Evolutionary conservation across 2,329 filamentous ascomycete species (phyloP).

Genomic region (Geosmithia morbida): DNA sequence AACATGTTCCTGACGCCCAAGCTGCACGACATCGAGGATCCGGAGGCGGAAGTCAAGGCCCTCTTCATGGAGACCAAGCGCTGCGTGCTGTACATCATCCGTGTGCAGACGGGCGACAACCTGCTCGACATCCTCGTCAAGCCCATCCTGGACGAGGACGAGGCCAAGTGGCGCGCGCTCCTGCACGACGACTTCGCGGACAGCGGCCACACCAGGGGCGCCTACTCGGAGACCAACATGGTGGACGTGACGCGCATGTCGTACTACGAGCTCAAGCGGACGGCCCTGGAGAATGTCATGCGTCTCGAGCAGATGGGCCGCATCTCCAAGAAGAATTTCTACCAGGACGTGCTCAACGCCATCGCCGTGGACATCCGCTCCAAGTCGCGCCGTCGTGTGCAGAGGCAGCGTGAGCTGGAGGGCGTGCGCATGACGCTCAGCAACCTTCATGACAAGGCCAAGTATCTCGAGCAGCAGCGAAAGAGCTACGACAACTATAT

Average conservation of each 20-base stretch:
- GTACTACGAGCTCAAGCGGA: conserved; percentile 86
- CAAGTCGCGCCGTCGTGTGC: conserved; percentile 84
- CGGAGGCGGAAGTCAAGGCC: conserved; percentile 80
- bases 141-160: conserved; percentile 74
- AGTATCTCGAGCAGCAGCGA: conserved; percentile 85
- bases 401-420: conserved; percentile 83
- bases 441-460: conserved; percentile 73
- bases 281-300: conserved; percentile 87
- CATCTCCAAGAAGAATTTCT: conserved; percentile 81
- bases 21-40: conserved; percentile 80
- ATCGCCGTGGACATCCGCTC: conserved; percentile 95
- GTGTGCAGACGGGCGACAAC: conserved; percentile 80
- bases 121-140: conserved; percentile 94
- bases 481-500: conserved; percentile 99
- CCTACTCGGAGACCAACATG: conserved; percentile 83
- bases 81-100: conserved; percentile 93
- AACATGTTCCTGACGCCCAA: conserved; percentile 83
- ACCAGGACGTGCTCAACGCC: conserved; percentile 95
- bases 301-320: conserved; percentile 74
- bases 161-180: conserved; percentile 71
- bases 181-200: conserved; percentile 65
- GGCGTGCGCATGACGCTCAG: conserved; percentile 61
- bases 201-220: conserved; percentile 52
- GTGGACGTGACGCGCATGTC: conserved; percentile 80
- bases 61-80: conserved; percentile 98